Conservation (phyloP, 805 yeast species). For the Metschnikowia bowlesiae region DNA sequence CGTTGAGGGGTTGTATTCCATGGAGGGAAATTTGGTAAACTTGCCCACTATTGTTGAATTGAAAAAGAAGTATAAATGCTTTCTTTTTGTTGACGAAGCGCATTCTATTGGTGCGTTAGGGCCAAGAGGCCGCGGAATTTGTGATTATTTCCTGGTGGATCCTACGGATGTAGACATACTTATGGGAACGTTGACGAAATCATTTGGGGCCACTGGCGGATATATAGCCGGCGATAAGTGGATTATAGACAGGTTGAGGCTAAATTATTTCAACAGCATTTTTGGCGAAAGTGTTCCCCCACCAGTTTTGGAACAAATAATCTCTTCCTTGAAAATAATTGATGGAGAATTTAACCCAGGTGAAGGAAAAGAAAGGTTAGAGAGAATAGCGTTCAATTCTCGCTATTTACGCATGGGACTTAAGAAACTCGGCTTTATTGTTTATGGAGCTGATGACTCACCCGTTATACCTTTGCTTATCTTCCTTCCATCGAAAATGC, state of each 20-base stretch:
- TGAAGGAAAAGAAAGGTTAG: slow-evolving; percentile 86
- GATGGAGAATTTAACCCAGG: slow-evolving; percentile 83
- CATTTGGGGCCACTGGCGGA: slow-evolving; percentile 99
- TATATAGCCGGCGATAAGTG: slow-evolving; percentile 75
- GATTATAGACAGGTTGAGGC: slow-evolving; percentile 69
- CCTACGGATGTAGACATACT: slow-evolving; percentile 76
- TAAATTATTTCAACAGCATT: slow-evolving; percentile 64
- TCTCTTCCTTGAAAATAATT: slow-evolving; percentile 72
- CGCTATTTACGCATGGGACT: slow-evolving; percentile 88
- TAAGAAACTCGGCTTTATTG: slow-evolving; percentile 88
- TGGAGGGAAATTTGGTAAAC: slow-evolving; percentile 89
- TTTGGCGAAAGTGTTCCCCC: slow-evolving; percentile 90
- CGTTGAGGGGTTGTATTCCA: slow-evolving; percentile 88
- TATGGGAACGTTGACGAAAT: slow-evolving; percentile 97
- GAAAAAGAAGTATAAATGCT: slow-evolving; percentile 81
- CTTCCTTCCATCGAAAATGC: slow-evolving; percentile 92
- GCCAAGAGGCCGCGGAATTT: slow-evolving; percentile 87
- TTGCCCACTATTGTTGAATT: slow-evolving; percentile 70
- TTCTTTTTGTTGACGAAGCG: slow-evolving; percentile 92
- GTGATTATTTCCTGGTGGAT: slow-evolving; percentile 83
- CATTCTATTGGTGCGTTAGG: slow-evolving; percentile 99
- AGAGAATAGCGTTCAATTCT: slow-evolving; percentile 93
- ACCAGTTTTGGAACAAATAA: slow-evolving; percentile 84
- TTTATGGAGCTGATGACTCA: slow-evolving; percentile 91
- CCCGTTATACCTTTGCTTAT: slow-evolving; percentile 90